These are phyloP conservation scores for Aspergillus kassunensis DNA, from an alignment of 495 filamentous ascomycete species.

Conservation along the genomic window DNA sequence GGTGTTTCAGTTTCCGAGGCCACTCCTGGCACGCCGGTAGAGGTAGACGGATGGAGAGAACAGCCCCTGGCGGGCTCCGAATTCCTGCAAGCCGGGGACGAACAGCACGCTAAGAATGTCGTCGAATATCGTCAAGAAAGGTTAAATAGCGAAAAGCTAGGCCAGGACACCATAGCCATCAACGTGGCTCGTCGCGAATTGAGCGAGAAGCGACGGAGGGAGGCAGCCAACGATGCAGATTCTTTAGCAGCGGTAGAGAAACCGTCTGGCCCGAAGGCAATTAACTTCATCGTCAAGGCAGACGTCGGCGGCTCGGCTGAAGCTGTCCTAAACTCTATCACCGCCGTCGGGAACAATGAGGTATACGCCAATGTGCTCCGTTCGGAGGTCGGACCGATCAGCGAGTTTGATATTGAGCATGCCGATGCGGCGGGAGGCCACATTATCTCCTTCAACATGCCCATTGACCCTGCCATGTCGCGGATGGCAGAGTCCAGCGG, in stretches of 20 bases:
- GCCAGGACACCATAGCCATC: constrained; percentile 70
- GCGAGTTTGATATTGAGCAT: constrained; percentile 86
- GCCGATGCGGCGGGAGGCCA: constrained; percentile 63
- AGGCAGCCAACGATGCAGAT: constrained; percentile 23
- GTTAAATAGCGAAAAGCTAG: constrained; percentile 55
- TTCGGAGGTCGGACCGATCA: constrained; percentile 70
- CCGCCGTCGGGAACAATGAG: constrained; percentile 75
- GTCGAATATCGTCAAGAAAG: constrained; percentile 68
- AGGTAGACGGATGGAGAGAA: constrained; percentile 92
- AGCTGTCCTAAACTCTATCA: constrained; percentile 71
- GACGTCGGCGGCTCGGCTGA: constrained; percentile 93
- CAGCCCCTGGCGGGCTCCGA: constrained; percentile 86
- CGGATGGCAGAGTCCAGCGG: constrained; percentile 62
- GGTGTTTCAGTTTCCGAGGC: constrained; percentile 67
- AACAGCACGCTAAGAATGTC: constrained; percentile 77
- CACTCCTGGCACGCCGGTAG: constrained; percentile 84
- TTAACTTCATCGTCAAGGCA: constrained; percentile 84
- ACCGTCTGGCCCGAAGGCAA: constrained; percentile 51
- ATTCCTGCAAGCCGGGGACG: constrained; percentile 74
- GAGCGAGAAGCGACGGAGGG: constrained; percentile 54
- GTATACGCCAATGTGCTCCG: constrained; percentile 73
- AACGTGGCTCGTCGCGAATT: constrained; percentile 63
- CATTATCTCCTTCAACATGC: constrained; percentile 84
- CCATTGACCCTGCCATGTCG: constrained; percentile 62
- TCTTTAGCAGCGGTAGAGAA: constrained; percentile 24